phyloP scores from a whole-genome alignment of 2,329 filamentous ascomycete species.

The Teratosphaeria gauchensis region DNA sequence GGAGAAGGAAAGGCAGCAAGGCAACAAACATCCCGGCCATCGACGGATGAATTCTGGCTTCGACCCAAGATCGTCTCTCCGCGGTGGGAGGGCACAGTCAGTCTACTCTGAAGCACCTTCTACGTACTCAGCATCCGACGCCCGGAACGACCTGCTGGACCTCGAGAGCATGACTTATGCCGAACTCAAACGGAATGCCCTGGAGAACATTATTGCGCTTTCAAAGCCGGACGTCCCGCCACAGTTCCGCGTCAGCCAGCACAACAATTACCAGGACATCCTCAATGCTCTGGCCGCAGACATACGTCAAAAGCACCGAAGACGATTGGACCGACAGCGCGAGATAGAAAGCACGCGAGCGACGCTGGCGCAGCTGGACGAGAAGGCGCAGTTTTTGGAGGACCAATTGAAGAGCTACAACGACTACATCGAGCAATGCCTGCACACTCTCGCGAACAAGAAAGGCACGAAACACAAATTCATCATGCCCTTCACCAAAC shows the following conservation, averaged over 20 bases:
- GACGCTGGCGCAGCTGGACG: conserved; percentile 64
- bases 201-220: conserved; percentile 87
- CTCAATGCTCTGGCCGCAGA: conserved; percentile 94
- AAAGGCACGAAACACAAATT: conserved; percentile 76
- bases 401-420: conserved; percentile 96
- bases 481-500: conserved; percentile 91
- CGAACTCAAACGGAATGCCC: conserved; percentile 81
- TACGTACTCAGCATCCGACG: conserved; percentile 21
- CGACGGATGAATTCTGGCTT: conserved; percentile 19
- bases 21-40: conserved; percentile 7
- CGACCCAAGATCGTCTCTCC: conserved; percentile 22
- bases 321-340: conserved; percentile 80
- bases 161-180: conserved; percentile 83
- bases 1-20: conserved; percentile 24
- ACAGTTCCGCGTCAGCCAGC: conserved; percentile 65
- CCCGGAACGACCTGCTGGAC: conserved; percentile 56
- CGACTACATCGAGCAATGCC: conserved; percentile 97
- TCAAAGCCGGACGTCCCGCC: conserved; percentile 51
- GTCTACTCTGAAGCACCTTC: conserved; percentile 35
- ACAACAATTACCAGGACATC: conserved; percentile 96
- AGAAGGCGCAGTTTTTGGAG: conserved; percentile 86
- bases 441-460: conserved; percentile 93
- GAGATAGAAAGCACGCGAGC: conserved; percentile 77
- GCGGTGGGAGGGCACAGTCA: conserved; percentile 20
- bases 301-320: conserved; percentile 91